Evolutionary conservation across 768 basidiomycete genomes (phyloP), one percentile per base, ranked within the genome.

Genomic region (Mycena epipterygia): DNA sequence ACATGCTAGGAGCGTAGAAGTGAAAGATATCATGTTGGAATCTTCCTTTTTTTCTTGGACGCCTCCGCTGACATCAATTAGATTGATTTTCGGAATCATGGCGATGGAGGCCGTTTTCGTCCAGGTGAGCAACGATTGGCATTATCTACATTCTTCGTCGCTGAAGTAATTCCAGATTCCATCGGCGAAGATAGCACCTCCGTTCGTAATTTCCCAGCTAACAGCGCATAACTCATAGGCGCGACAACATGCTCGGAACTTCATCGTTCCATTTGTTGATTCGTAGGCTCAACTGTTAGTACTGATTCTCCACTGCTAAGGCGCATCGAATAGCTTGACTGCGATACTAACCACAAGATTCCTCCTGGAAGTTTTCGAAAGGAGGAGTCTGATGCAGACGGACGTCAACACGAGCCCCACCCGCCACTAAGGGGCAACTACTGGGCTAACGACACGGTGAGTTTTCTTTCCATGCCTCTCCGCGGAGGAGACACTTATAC

Each of bases 91-190:
- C 27, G 56, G 8, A 9, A 59, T 67, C 29, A 67, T 67, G 56
- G 44, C 65, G 8, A 67, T 67, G 65, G 65, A 67, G 39, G 65
- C 65, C n/a, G 44, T 58, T 8, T 67, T 67, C 44, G 7, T 59
- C 1, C 65, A 67, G 56, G 56, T 67, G 17, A 3, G n/a, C n/a
- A n/a, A n/a, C n/a, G 49, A 27, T 5, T 14, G 14, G 19, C 13
- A 30, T 23, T 48, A 33, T 7, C 37, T 42, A n/a, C 2, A 19
- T 42, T 19, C 2, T 9, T 46, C 5, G n/a, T 27, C 21, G 5
- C 29, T 8, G 11, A 21, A 14, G 19, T 19, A 32, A 29, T 37
- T 23, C 11, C 1, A 55, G 64, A 44, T 65, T 33, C 53, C 64
- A 6, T 55, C 64, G 17, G 52, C 44, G 14, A 35, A n/a, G n/a